Evolutionary conservation across 345 rosid genomes (phyloP).

Genomic region (Eucalyptus virginea): DNA sequence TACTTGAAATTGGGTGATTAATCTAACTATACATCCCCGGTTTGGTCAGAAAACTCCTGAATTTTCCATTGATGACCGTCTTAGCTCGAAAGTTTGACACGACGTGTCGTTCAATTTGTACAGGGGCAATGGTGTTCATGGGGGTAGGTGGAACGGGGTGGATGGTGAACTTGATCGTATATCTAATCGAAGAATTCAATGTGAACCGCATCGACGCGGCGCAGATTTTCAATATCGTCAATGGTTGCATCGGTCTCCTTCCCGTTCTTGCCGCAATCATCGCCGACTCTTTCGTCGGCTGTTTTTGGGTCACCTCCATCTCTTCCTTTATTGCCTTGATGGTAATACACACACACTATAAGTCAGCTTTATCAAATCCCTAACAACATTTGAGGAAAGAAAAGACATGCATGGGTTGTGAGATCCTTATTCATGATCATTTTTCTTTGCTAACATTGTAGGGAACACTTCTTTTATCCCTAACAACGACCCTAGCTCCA

Average conservation of each 20-base stretch:
- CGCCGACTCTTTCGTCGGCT: conserved; percentile 31
- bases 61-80: background rate
- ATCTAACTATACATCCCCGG: background rate
- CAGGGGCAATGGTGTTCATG: background rate
- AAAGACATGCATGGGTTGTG: background rate
- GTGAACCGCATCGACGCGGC: conserved; percentile 9
- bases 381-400: background rate
- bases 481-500: conserved; percentile 14
- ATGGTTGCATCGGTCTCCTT: background rate
- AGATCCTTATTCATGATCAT: background rate
- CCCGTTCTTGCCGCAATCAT: conserved; percentile 5
- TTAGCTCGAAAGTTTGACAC: background rate
- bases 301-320: conserved; percentile 8
- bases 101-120: background rate
- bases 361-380: background rate
- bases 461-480: conserved; percentile 23
- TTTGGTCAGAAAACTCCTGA: background rate
- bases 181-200: conserved; percentile 8
- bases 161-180: conserved; percentile 11
- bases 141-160: conserved; percentile 7
- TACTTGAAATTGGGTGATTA: background rate
- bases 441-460: background rate
- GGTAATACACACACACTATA: background rate
- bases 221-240: conserved; percentile 4
- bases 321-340: conserved; percentile 14